A percentile compares a stretch with the other conserved stretches of the same genome.
Evolutionary conservation across 2,329 filamentous ascomycete species (phyloP).

Genomic region (Metarhizium rileyi): DNA sequence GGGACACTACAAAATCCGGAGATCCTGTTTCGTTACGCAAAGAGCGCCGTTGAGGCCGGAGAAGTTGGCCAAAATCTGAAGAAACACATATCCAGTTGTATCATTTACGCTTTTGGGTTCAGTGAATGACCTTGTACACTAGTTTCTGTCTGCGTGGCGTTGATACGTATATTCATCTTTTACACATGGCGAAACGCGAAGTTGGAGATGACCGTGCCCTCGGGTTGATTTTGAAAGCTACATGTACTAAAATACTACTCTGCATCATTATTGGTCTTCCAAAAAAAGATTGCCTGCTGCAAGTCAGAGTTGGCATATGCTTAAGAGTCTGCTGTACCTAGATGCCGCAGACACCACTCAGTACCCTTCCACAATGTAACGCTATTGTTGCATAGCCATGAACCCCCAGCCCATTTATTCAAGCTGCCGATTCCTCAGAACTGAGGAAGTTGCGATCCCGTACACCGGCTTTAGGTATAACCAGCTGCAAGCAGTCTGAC

Average conservation of each 20-base stretch:
- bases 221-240: constrained; percentile 5
- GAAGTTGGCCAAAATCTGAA: not conserved
- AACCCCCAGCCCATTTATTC: not conserved
- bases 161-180: not conserved
- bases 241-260: constrained; percentile 9
- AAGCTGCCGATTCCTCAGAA: not conserved
- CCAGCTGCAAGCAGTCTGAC: not conserved
- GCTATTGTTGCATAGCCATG: not conserved
- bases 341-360: not conserved
- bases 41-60: not conserved
- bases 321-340: not conserved
- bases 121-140: not conserved
- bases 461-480: not conserved
- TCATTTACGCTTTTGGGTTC: not conserved
- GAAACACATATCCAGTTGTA: not conserved
- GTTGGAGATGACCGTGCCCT: constrained; percentile 4
- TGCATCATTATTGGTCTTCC: constrained; percentile 7
- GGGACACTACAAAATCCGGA: constrained; percentile 21
- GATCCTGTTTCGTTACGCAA: not conserved
- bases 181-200: not conserved
- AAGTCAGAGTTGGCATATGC: not conserved
- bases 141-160: not conserved
- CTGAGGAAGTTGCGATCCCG: not conserved
- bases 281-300: constrained; percentile 5
- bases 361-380: not conserved